These are phyloP conservation scores for Fragaria iinumae DNA, from an alignment of 306 rosid genomes.

Conservation along the genomic window DNA sequence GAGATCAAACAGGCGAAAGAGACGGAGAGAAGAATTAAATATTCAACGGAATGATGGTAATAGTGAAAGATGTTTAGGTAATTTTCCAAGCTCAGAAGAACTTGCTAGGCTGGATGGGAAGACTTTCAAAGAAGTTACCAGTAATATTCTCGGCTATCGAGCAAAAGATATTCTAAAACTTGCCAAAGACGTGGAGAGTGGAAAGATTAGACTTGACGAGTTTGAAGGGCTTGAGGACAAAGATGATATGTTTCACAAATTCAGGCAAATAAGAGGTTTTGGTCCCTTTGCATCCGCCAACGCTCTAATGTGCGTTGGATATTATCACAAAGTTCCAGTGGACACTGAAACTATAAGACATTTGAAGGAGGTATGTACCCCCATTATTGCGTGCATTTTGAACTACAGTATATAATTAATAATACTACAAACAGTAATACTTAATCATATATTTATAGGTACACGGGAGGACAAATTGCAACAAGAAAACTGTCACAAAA, in stretches of 20 bases:
- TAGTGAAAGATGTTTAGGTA: not conserved
- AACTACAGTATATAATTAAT: too few relatives aligned
- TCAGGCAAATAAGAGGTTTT: constrained; percentile 29
- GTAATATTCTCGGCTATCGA: constrained; percentile 23
- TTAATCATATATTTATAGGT: constrained; percentile 1
- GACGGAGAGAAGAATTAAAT: not conserved
- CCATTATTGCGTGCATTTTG: not conserved
- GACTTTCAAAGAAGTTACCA: not conserved
- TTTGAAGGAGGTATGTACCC: constrained; percentile 19
- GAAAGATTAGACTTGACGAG: constrained; percentile 3
- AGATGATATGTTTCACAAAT: not conserved
- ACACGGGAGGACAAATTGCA: constrained; percentile 19
- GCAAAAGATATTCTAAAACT: constrained; percentile 13
- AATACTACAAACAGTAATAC: not conserved
- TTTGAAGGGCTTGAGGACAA: not conserved
- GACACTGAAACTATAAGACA: constrained; percentile 39
- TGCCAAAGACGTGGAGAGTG: constrained; percentile 17
- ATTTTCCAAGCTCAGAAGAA: constrained; percentile 32
- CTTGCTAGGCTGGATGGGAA: not conserved
- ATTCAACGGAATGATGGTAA: too few relatives aligned
- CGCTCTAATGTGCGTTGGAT: constrained; percentile 32
- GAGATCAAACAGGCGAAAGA: not conserved
- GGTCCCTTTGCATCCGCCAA: constrained; percentile 29
- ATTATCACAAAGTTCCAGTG: constrained; percentile 25
- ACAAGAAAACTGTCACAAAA: not conserved